Evolutionary conservation across 169 alveolate genomes (phyloP), one percentile per base, ranked within the genome.

Genomic region (Blepharisma undulans): DNA sequence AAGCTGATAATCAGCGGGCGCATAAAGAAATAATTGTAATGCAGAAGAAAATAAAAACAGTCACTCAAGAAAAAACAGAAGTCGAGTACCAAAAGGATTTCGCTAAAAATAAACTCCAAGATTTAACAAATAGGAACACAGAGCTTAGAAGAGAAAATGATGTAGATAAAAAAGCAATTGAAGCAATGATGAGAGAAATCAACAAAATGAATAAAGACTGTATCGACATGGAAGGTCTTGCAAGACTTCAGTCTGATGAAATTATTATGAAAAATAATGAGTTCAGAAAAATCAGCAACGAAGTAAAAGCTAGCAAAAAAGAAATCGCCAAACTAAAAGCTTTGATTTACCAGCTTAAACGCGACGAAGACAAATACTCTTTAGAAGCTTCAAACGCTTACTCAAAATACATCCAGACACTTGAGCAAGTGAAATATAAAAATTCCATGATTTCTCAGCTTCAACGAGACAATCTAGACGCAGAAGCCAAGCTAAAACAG

Each of bases 401-500:
- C 92, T 96, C 97, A 84, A 96, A 96, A 71, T 96, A 96, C 78
- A 94, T 95, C 79, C 97, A 97, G 34, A 93, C 97, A 36, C 79
- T 95, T 48, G 98, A 97, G 82, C 95, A 97, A 90, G 97, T 97
- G 22, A 97, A 97, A 91, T 92, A 94, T 72, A 96, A 96, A 88
- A 96, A 95, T 88, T 96, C 95, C 76, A 91, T 95, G 22, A 96
- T 97, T 10, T 95, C 98, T 25, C 97, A 97, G 92, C 92, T 95
- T 25, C 92, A 97, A 59, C 95, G 96, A 92, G 95, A 96, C 88
- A 97, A 96, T 89, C 92, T 93, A 33, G 98, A 96, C 88, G 97
- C 97, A 3, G 98, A 95, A 79, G 97, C 97, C 27, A 97, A 95
- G 94, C 94, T 97, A 33, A 97, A 97, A 72, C 97, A 97, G 91